Base-by-base conservation (phyloP, 805 yeast species). In the Cyberlindnera japonica region DNA sequence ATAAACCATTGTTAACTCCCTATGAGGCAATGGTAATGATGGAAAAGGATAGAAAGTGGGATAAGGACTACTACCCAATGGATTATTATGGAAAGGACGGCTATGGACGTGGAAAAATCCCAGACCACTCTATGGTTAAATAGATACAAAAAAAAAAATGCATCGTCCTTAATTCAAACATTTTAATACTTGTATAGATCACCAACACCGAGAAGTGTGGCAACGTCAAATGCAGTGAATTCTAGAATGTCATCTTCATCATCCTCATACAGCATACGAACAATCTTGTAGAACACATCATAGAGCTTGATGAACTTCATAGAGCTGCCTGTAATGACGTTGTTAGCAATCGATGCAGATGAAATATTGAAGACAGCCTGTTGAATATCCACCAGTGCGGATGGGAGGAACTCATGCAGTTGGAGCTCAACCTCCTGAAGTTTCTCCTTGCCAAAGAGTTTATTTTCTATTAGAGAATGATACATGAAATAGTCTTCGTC, bases 21-120 rank as follows among this genome's bases (percentile, higher is more conserved):
- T 93, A 93, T 59, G 99, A 93, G 58, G 88, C 96, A 0, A 88
- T 86, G 87, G 95, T 90, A 5, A 74, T 89, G 73, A 62, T 93
- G 50, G 83, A 77, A 7, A 72, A 80, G 33, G 97, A 89, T 54
- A 65, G 65, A 26, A 71, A 68, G 62, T 85, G 93, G 77, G 67
- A 62, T 33, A 74, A 74, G 29, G 68, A 68, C 2, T 80, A 72
- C 42, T 93, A 93, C 58, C 97, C 97, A 9, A 93, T 93, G 99
- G 98, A 93, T 59, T 93, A 91, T 59, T 93, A 93, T 57, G 79
- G 83, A 7, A 75, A 75, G 51, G 85, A 88, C 37, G 98, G 99
- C 1, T 90, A 89, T 55, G 97, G 97, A 10, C 72, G 97, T 49
- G 97, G 96, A 6, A 69, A 77, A 50, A 57, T 72, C 9, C 96